These are phyloP conservation scores for Aquilaria agallochum DNA, from an alignment of 441 rosid genomes.

Conservation along the genomic window DNA sequence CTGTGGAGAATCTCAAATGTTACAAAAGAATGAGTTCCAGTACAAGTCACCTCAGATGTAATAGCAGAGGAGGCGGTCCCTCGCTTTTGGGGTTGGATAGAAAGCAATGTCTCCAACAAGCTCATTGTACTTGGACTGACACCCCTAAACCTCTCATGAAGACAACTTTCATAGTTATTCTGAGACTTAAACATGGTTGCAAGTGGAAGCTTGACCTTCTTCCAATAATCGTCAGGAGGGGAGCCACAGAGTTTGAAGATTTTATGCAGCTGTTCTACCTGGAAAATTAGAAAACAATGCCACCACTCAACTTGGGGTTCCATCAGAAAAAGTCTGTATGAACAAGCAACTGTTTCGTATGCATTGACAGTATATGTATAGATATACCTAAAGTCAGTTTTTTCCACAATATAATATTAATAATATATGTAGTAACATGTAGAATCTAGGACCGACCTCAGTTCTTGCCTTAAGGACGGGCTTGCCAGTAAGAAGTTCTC, in stretches of 20 bases:
- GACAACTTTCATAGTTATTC: slow-evolving; percentile 51
- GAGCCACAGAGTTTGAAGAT: slow-evolving; percentile 84
- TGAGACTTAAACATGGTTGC: slow-evolving; percentile 63
- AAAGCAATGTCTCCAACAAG: slow-evolving; percentile 58
- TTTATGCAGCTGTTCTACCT: slow-evolving; percentile 87
- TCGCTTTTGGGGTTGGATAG: slow-evolving; percentile 66
- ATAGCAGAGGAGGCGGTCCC: slow-evolving; percentile 80
- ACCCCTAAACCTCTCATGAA: slow-evolving; percentile 58
- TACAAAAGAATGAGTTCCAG: background rate
- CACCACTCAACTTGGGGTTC: too few species aligned
- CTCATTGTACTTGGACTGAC: slow-evolving; percentile 37
- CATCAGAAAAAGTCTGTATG: too few species aligned
- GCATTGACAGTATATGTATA: too few species aligned
- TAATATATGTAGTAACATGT: too few species aligned
- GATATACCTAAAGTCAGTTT: too few species aligned
- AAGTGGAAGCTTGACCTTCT: slow-evolving; percentile 49
- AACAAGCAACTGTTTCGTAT: too few species aligned
- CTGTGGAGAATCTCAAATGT: background rate
- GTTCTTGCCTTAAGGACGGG: slow-evolving; percentile 84
- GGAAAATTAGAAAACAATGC: background rate
- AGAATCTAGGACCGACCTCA: slow-evolving; percentile 39
- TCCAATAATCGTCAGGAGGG: slow-evolving; percentile 75
- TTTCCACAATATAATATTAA: too few species aligned
- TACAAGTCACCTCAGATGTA: slow-evolving; percentile 43
- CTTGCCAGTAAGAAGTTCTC: slow-evolving; percentile 58